phyloP scores from a whole-genome alignment of 768 basidiomycete species.

The Hygrocybe coccinea region DNA sequence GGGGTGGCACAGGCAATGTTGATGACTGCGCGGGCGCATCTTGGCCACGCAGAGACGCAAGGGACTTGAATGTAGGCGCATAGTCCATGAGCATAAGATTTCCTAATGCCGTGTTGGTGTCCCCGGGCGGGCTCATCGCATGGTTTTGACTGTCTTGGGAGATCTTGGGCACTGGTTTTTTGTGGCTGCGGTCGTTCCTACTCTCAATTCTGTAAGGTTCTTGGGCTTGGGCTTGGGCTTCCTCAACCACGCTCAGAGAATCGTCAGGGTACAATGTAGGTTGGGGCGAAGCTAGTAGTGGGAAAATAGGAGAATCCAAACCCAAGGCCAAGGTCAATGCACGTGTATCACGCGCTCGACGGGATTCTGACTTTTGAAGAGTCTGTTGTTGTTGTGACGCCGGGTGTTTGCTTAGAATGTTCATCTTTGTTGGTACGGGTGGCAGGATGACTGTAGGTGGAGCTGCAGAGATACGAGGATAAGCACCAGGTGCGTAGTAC shows the following conservation, averaged over 20 bases:
- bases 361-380: constrained; percentile 40
- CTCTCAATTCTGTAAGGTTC: neutral
- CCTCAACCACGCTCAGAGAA: constrained; percentile 48
- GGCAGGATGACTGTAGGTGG: constrained; percentile 27
- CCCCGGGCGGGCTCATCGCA: constrained; percentile 15
- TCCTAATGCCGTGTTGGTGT: constrained; percentile 47
- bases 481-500: constrained; percentile 52
- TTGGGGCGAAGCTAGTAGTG: constrained; percentile 47
- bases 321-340: constrained; percentile 37
- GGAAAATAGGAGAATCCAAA: constrained; percentile 27
- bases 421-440: constrained; percentile 12
- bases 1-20: neutral
- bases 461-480: constrained; percentile 50
- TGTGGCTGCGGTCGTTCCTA: constrained; percentile 16
- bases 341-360: constrained; percentile 39
- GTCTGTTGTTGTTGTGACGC: constrained; percentile 33
- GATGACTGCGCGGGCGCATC: neutral
- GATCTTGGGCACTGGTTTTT: constrained; percentile 29
- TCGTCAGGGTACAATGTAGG: constrained; percentile 69
- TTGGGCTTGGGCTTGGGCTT: constrained; percentile 36
- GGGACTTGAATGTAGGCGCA: constrained; percentile 35
- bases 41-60: constrained; percentile 22
- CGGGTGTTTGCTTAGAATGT: constrained; percentile 28
- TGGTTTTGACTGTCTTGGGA: constrained; percentile 1
- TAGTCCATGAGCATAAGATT: constrained; percentile 62